Base-by-base conservation (phyloP, 768 basidiomycete genomes). In the Leccinum uliginosum region DNA sequence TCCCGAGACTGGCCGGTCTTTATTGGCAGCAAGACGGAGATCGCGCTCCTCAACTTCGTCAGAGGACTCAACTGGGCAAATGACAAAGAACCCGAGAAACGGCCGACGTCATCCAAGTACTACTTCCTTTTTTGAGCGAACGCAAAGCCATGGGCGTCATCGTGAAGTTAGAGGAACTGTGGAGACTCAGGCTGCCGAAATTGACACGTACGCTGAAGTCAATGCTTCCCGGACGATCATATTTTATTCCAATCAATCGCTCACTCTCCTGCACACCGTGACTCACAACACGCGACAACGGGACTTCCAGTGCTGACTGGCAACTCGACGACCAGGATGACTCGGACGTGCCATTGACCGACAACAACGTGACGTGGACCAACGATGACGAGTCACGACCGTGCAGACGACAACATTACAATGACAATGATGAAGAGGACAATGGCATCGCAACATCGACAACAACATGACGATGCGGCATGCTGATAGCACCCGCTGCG, bases 121-220 rank as follows among this genome's bases (percentile, higher is more conserved):
- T 82, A n/a, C n/a, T 95, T 48, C 96, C 96, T 1, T 97, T 98
- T 75, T 91, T 89, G 8, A 93, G 91, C 64, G 88, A 93, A 59
- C 85, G 93, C 62, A 98, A 98, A 75, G 83, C 90, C 6, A 97
- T 97, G 93, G 95, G 91, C 38, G 90, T 91, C 55, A 91, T 97
- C 23, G 80, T 98, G 60, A 77, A 76, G 68, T 70, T 83, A 19
- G n/a, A n/a, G n/a, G n/a, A n/a, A n/a, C n/a, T n/a, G n/a, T n/a
- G n/a, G n/a, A n/a, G n/a, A n/a, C n/a, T n/a, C n/a, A 86, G 67
- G 84, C 83, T 2, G 73, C 68, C 57, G 71, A 71, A 1, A 92
- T 97, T 55, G 85, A 84, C 63, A 76, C 81, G 10, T 74, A 85
- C 17, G 84, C 86, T 14, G 77, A 78, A 57, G 87, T 89, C 66